Evolutionary conservation across 2,329 filamentous ascomycete genomes (phyloP), one percentile per base, ranked within the genome.

Genomic region (Calonectria pauciramosa): DNA sequence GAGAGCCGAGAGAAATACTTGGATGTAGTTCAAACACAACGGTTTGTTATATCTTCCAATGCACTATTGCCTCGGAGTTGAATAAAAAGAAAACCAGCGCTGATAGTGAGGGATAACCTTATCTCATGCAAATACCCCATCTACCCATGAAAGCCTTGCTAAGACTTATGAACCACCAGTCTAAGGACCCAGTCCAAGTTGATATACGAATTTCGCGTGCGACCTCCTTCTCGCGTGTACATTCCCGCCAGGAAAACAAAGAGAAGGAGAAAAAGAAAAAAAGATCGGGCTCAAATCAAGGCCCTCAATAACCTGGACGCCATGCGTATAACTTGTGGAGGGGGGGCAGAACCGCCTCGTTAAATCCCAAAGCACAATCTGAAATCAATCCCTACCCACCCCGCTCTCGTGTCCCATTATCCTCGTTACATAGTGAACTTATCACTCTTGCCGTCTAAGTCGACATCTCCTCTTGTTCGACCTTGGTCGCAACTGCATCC

Each of bases 401-500:
- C 70, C 67, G 11, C 59, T 54, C 54, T 72, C 69, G 38, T 72
- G 9, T 75, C 69, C 68, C 68, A 74, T 73, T 60, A 74, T 66
- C 67, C 68, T 68, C 65, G 23, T 72, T 23, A 69, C 44, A 60
- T 30, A n/a, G 38, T 64, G 18, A 26, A 38, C 44, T 65, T 28
- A 16, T 51, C 41, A 26, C 23, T 23, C 6, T 47, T 7, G 26
- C 36, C 28, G 18, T 65, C 73, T 81, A 82, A 59, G 74, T 47
- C 23, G 78, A 75, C 72, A 82, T 78, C 13, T 83, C 84, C 71
- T 88, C 87, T 74, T 84, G 85, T 76, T 88, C 87, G 32, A 91
- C 87, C 82, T 89, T 90, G 75, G 88, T 88, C 0, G 91, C 90
- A 75, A 94, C 89, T 59, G 88, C 85, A 83, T 95, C 93, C 88